Evolutionary conservation across 805 yeast genomes (phyloP).

Genomic region (Yueomyces sinensis): DNA sequence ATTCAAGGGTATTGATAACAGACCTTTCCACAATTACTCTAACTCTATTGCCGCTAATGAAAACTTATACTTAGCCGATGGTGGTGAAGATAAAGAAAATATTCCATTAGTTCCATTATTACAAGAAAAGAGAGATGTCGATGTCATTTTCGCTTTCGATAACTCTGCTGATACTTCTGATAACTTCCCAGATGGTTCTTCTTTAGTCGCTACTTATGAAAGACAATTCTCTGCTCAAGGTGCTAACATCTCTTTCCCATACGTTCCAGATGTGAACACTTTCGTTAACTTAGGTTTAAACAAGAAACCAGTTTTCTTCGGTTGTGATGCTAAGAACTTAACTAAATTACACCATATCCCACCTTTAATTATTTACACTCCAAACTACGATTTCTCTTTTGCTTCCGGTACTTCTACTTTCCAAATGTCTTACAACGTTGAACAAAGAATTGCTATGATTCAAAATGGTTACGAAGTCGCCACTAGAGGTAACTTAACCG

Average conservation of each 20-base stretch:
- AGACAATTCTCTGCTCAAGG: constrained; percentile 44
- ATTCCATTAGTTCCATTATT: constrained; percentile 50
- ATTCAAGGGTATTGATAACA: constrained; percentile 28
- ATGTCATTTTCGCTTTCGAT: constrained; percentile 52
- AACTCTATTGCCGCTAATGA: constrained; percentile 10
- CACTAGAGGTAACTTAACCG: constrained; percentile 50
- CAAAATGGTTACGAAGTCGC: constrained; percentile 66
- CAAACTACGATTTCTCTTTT: constrained; percentile 56
- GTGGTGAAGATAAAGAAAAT: constrained; percentile 59
- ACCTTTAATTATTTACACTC: constrained; percentile 64
- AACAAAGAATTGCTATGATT: constrained; percentile 47
- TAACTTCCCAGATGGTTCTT: constrained; percentile 56
- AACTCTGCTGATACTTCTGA: constrained; percentile 51
- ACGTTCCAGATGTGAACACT: constrained; percentile 60
- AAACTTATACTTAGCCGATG: constrained; percentile 48
- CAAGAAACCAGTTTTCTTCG: constrained; percentile 66
- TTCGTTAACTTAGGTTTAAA: constrained; percentile 51
- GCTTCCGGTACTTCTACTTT: constrained; percentile 62
- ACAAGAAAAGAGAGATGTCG: constrained; percentile 46
- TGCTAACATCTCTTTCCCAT: constrained; percentile 58
- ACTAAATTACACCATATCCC: constrained; percentile 47
- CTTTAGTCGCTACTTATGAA: constrained; percentile 41
- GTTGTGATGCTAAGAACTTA: constrained; percentile 58
- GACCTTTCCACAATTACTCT: constrained; percentile 22
- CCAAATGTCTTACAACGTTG: constrained; percentile 46